Evolutionary conservation across 2,329 filamentous ascomycete genomes (phyloP).

Genomic region (Raffaelea ambrosiae): DNA sequence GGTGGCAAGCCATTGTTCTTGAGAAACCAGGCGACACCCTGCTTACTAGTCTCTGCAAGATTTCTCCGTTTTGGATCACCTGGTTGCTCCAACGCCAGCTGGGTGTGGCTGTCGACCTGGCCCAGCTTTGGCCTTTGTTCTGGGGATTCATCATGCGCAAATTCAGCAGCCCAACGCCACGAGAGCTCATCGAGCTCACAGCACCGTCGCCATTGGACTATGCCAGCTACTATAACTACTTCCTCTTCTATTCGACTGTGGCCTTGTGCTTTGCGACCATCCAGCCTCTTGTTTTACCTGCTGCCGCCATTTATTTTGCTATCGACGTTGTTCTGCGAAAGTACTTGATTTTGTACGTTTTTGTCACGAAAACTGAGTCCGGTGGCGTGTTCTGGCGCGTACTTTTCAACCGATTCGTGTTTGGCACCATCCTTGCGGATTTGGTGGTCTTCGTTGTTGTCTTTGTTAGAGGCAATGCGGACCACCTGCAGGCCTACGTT

Average conservation of each 20-base stretch:
- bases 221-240: conserved; percentile 96
- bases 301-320: conserved; percentile 81
- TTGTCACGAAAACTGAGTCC: conserved; percentile 93
- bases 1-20: conserved; percentile 60
- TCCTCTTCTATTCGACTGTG: conserved; percentile 88
- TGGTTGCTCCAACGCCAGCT: conserved; percentile 90
- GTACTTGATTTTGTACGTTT: conserved; percentile 88
- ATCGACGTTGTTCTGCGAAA: conserved; percentile 90
- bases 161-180: conserved; percentile 78
- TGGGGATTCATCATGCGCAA: conserved; percentile 78
- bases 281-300: conserved; percentile 78
- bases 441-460: conserved; percentile 68
- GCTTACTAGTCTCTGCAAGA: conserved; percentile 62
- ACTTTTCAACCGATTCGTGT: conserved; percentile 86
- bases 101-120: conserved; percentile 87
- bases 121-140: conserved; percentile 76
- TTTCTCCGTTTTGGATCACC: conserved; percentile 89
- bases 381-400: conserved; percentile 89
- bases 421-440: conserved; percentile 71
- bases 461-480: conserved; percentile 58
- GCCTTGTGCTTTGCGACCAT: conserved; percentile 76
- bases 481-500: conserved; percentile 53
- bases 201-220: conserved; percentile 92
- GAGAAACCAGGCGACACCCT: conserved; percentile 54
- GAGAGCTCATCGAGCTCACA: conserved; percentile 85